Evolutionary conservation across 495 filamentous ascomycete genomes (phyloP), one percentile per base, ranked within the genome.

Genomic region (Daldinia bambusicola): DNA sequence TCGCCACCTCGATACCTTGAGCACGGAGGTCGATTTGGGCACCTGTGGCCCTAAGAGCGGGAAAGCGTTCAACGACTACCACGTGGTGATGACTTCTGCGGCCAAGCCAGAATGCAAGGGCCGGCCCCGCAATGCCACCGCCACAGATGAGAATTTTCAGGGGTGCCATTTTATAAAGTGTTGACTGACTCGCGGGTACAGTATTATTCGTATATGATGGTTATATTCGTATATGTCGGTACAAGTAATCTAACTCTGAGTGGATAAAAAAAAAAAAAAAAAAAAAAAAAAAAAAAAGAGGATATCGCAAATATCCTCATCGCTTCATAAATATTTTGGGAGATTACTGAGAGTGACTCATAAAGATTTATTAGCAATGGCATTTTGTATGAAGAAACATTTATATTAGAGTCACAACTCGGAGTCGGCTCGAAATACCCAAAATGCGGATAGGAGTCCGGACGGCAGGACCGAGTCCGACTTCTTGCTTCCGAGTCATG

Each of bases 21-120:
- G 76, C 82, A 34, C 84, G 83, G 18, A 88, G 79, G 70, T 90
- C 88, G 63, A 89, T 68, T 22, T 81, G 79, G 56, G 86, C 85
- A n/a, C 87, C 87, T 45, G 74, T 70, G 0, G 79, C 74, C 16
- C 82, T 84, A 9, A 87, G 73, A 13, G 67, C 9, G 2, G 80
- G 74, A 61, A 79, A 82, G 59, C 84, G 82, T 69, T 89, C 87
- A 50, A 88, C 78, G 63, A 89, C 63, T 12, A 85, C 87, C 61
- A 89, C 77, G 31, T 75, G 55, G 66, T 80, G 80, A 30, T 80
- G 80, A 30, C 83, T 83, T 55, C 81, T 76, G 68, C 82, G 84
- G 22, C 82, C 75, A 30, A 89, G 78, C 81, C 80, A 87, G 73
- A 81, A 85, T 18, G 88, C 86, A 32, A 84, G 63, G 5, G 83